phyloP scores from a whole-genome alignment of 2,329 filamentous ascomycete genomes.

The Aciculosporium take region DNA sequence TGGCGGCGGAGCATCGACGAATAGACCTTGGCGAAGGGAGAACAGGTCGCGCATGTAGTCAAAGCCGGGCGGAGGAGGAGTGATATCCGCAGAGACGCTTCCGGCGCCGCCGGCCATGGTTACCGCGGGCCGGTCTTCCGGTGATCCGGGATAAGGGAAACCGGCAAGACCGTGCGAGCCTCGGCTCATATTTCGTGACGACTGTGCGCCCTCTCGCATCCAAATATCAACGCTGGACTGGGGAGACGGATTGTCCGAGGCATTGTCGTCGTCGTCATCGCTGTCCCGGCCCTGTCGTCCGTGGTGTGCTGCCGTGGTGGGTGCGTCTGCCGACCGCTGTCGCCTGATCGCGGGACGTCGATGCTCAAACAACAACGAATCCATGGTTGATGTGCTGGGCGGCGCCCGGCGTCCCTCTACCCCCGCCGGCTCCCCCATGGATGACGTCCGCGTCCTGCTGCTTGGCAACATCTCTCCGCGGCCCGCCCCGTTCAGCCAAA shows the following conservation, averaged over 20 bases:
- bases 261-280: constrained; percentile 27
- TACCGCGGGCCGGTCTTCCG: constrained; percentile 31
- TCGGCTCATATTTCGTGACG: constrained; percentile 15
- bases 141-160: constrained; percentile 28
- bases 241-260: constrained; percentile 22
- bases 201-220: constrained; percentile 39
- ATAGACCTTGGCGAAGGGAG: constrained; percentile 25
- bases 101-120: constrained; percentile 31
- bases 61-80: constrained; percentile 13
- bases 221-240: constrained; percentile 42
- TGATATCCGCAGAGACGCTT: constrained; percentile 10
- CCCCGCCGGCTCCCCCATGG: background rate
- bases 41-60: constrained; percentile 34
- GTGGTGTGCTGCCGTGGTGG: constrained; percentile 23
- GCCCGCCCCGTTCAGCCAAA: constrained; percentile 14
- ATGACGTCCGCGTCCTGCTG: background rate
- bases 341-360: constrained; percentile 18
- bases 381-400: constrained; percentile 1
- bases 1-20: constrained; percentile 27
- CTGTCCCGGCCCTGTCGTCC: constrained; percentile 30
- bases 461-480: constrained; percentile 8
- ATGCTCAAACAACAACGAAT: constrained; percentile 10
- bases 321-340: constrained; percentile 33
- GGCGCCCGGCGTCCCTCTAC: constrained; percentile 5
- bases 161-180: constrained; percentile 40